These are phyloP conservation scores for Didymella keratinophila DNA, from an alignment of 2,329 filamentous ascomycete species.

Conservation along the genomic window DNA sequence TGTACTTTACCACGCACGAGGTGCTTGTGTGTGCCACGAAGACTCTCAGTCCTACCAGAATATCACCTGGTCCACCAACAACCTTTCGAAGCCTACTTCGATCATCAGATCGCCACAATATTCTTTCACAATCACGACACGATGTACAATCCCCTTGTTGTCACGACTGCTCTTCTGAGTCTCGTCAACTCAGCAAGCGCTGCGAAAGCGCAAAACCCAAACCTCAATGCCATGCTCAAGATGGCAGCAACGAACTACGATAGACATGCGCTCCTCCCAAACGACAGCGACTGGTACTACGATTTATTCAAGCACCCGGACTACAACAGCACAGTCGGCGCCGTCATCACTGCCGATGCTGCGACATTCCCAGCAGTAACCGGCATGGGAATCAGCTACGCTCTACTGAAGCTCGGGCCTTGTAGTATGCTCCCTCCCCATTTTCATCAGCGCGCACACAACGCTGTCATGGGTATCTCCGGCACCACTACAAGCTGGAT, in stretches of 20 bases:
- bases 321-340: constrained; percentile 57
- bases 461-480: constrained; percentile 57
- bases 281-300: constrained; percentile 58
- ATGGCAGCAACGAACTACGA: constrained; percentile 57
- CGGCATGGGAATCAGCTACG: constrained; percentile 59
- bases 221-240: constrained; percentile 48
- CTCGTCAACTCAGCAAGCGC: constrained; percentile 45
- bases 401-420: constrained; percentile 57
- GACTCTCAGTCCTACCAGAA: constrained; percentile 6
- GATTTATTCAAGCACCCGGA: constrained; percentile 56
- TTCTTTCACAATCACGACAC: neutral
- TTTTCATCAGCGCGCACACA: constrained; percentile 59
- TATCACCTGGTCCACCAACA: constrained; percentile 3
- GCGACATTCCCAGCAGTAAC: constrained; percentile 60
- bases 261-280: constrained; percentile 52
- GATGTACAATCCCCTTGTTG: constrained; percentile 11
- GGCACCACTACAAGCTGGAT: constrained; percentile 62
- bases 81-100: neutral
- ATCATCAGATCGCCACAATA: neutral
- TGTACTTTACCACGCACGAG: constrained; percentile 2
- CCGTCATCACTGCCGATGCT: constrained; percentile 61
- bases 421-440: constrained; percentile 63
- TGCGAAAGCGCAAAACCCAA: constrained; percentile 53
- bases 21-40: constrained; percentile 3
- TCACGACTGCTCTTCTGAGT: constrained; percentile 24